These are phyloP conservation scores for Paragyromitra xinjiangensis DNA, from an alignment of 495 filamentous ascomycete species.

Conservation along the genomic window DNA sequence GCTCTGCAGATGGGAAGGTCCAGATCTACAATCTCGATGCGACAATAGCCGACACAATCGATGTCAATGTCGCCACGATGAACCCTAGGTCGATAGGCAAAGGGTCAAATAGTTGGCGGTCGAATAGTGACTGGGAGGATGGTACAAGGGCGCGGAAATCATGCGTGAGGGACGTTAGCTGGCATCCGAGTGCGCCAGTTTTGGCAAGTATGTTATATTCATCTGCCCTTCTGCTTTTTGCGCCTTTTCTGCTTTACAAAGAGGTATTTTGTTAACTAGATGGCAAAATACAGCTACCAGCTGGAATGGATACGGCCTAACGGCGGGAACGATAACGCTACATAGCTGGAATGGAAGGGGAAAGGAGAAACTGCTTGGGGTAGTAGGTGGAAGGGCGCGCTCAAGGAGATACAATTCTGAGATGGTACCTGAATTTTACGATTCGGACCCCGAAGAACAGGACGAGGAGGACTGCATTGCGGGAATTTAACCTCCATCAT, in stretches of 20 bases:
- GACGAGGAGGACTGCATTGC: constrained; percentile 16
- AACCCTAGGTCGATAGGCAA: constrained; percentile 33
- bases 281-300: constrained; percentile 65
- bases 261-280: constrained; percentile 11
- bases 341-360: constrained; percentile 70
- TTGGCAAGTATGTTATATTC: constrained; percentile 72
- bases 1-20: constrained; percentile 85
- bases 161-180: constrained; percentile 90
- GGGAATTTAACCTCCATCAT: neutral
- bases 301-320: constrained; percentile 74
- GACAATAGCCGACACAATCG: constrained; percentile 79
- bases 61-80: constrained; percentile 74
- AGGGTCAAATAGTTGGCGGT: neutral
- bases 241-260: constrained; percentile 2
- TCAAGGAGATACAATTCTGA: constrained; percentile 40
- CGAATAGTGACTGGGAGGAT: constrained; percentile 55
- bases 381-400: neutral
- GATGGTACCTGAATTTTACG: constrained; percentile 28
- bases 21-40: constrained; percentile 95
- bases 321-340: constrained; percentile 71
- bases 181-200: constrained; percentile 91
- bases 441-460: neutral
- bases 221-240: neutral
- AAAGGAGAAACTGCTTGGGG: neutral
- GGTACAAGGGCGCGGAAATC: constrained; percentile 71